Evolutionary conservation across 2,329 filamentous ascomycete species (phyloP).

Genomic region (Aphanoascus verrucosus): DNA sequence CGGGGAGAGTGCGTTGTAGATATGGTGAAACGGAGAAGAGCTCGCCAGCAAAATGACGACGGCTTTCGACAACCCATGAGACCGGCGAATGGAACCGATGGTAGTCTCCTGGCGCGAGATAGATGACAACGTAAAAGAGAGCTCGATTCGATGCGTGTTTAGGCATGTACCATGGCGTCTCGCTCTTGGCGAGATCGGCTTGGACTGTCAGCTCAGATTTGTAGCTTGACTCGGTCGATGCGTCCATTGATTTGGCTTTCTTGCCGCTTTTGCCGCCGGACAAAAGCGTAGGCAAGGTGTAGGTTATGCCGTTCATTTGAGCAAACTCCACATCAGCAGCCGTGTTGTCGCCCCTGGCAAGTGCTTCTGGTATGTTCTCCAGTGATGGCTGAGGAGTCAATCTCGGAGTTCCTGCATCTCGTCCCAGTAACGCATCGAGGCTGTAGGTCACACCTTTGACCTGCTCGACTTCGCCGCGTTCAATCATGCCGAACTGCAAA

Average conservation of each 20-base stretch:
- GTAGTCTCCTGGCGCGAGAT: constrained; percentile 94
- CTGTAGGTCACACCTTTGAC: constrained; percentile 98
- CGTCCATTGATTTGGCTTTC: constrained; percentile 54
- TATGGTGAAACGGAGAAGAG: constrained; percentile 92
- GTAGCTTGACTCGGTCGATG: constrained; percentile 56
- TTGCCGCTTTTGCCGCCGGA: constrained; percentile 49
- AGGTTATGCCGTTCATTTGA: constrained; percentile 85
- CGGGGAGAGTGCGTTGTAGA: constrained; percentile 80
- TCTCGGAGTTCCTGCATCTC: constrained; percentile 39
- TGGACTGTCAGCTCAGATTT: constrained; percentile 73
- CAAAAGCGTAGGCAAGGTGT: constrained; percentile 78
- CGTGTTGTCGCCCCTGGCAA: constrained; percentile 52
- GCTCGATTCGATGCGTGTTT: constrained; percentile 52
- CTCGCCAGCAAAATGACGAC: constrained; percentile 96
- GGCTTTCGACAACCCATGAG: constrained; percentile 86
- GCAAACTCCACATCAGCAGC: constrained; percentile 86
- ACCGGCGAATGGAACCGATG: constrained; percentile 95
- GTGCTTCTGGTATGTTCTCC: constrained; percentile 19
- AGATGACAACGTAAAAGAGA: constrained; percentile 89
- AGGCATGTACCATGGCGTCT: constrained; percentile 58
- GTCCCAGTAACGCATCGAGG: constrained; percentile 80
- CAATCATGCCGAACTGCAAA: constrained; percentile 83
- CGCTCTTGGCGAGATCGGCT: constrained; percentile 67
- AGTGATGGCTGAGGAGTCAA: constrained; percentile 26
- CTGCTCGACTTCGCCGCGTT: constrained; percentile 91